phyloP scores from a whole-genome alignment of 1,284 basidiomycete genomes.

The Somion occarium region DNA sequence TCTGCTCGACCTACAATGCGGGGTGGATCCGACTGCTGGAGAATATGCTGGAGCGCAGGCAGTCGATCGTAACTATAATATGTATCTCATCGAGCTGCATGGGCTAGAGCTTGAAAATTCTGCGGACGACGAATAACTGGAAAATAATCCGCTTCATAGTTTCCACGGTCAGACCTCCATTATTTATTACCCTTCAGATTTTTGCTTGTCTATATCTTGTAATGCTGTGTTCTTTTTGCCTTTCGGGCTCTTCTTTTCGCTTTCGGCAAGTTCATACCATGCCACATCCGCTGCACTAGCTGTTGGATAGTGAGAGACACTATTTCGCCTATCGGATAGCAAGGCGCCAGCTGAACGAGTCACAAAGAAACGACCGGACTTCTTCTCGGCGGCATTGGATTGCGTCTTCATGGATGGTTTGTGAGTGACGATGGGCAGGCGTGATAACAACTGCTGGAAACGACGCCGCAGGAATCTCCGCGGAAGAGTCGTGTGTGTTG shows the following conservation, averaged over 20 bases:
- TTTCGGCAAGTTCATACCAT: constrained; percentile 3
- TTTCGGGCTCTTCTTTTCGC: constrained; percentile 2
- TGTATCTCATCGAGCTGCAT: constrained; percentile 80
- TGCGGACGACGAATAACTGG: constrained; percentile 21
- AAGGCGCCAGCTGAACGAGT: constrained; percentile 27
- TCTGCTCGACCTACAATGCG: constrained; percentile 86
- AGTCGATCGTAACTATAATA: constrained; percentile 66
- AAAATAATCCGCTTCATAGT: no score
- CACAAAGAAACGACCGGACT: constrained; percentile 24
- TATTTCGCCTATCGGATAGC: constrained; percentile 10
- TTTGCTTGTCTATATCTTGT: constrained; percentile 10
- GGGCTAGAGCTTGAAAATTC: constrained; percentile 65
- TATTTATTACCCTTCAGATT: constrained; percentile 16
- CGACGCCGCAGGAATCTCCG: constrained; percentile 60
- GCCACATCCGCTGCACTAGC: constrained; percentile 6
- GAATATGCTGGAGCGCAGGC: constrained; percentile 47
- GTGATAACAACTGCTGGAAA: constrained; percentile 54
- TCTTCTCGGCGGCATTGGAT: background rate
- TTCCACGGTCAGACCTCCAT: constrained; percentile 18
- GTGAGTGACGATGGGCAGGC: constrained; percentile 51
- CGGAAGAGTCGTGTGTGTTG: constrained; percentile 11
- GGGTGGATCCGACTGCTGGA: constrained; percentile 56
- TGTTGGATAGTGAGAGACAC: background rate
- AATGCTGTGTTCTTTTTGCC: background rate
- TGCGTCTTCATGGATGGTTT: constrained; percentile 2